These are phyloP conservation scores for Fusarium odoratissimum DNA, from an alignment of 2,329 filamentous ascomycete species.

Conservation along the genomic window DNA sequence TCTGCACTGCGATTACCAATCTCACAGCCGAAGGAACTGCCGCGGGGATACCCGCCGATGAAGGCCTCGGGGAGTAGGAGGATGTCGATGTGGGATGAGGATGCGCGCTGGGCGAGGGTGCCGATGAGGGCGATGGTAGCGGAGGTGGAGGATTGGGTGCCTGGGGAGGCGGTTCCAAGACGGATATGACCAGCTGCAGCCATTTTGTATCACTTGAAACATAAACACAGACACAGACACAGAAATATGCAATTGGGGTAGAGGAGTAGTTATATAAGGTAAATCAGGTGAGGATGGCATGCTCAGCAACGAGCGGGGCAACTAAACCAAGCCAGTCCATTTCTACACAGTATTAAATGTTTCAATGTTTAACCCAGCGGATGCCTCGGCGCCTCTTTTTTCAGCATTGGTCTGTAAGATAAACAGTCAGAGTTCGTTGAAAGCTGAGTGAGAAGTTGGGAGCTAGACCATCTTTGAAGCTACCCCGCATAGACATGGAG, in stretches of 20 bases:
- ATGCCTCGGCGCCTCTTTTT: slow-evolving; percentile 16
- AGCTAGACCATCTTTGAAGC: slow-evolving; percentile 19
- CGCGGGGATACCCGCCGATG: slow-evolving; percentile 90
- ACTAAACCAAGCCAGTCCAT: not conserved
- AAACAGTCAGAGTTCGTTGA: not conserved
- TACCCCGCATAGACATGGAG: slow-evolving; percentile 20
- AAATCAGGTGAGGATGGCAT: slow-evolving; percentile 13
- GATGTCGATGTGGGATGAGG: slow-evolving; percentile 67
- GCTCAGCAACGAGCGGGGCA: slow-evolving; percentile 31
- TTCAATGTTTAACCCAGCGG: not conserved
- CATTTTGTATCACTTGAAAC: slow-evolving; percentile 8
- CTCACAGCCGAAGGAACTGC: slow-evolving; percentile 78
- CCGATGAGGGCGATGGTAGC: slow-evolving; percentile 76
- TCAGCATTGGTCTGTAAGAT: not conserved
- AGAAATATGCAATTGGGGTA: not conserved
- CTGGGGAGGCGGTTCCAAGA: slow-evolving; percentile 67
- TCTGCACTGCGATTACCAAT: slow-evolving; percentile 75
- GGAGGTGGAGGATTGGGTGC: slow-evolving; percentile 60
- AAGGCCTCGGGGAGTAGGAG: slow-evolving; percentile 93
- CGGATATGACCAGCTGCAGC: slow-evolving; percentile 54
- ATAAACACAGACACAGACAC: not conserved
- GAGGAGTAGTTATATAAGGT: not conserved
- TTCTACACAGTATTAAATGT: not conserved
- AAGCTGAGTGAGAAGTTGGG: not conserved
- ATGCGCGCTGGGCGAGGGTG: slow-evolving; percentile 71